A percentile compares a stretch with the other conserved stretches of the same genome.
Conservation (phyloP, 352 stramenopile species). For the Paralagenidium karlingii region DNA sequence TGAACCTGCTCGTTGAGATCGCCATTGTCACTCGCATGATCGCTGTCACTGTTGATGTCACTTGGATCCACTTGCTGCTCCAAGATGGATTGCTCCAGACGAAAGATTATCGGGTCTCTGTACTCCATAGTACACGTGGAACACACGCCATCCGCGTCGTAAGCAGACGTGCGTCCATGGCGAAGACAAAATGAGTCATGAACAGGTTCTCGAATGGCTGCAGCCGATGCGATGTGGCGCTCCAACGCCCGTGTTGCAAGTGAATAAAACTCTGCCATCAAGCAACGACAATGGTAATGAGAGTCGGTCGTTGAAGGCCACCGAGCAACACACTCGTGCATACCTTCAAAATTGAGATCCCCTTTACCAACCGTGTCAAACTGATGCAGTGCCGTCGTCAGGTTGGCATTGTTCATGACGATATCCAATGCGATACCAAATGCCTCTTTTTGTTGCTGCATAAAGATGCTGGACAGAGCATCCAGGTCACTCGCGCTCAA, state of each 20-base stretch:
- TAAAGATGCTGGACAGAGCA: conserved; percentile 11
- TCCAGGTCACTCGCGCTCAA: conserved; percentile 8
- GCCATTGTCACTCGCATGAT: no score
- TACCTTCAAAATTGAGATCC: conserved; percentile 48
- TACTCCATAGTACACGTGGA: conserved; percentile 35
- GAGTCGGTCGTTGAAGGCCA: no score
- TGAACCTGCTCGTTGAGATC: background rate
- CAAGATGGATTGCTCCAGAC: no score
- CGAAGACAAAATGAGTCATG: conserved; percentile 57
- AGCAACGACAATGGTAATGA: no score
- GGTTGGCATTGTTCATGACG: conserved; percentile 27
- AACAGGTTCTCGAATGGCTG: no score
- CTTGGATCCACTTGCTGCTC: no score
- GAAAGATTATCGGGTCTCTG: no score
- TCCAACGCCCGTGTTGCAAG: no score
- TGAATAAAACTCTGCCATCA: no score
- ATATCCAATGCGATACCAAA: conserved; percentile 14
- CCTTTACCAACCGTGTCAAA: conserved; percentile 43
- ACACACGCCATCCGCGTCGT: conserved; percentile 31
- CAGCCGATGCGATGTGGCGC: no score
- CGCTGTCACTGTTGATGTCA: no score
- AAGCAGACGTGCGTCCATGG: conserved; percentile 24
- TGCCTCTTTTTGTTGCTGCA: conserved; percentile 9
- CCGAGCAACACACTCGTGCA: no score
- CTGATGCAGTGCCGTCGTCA: conserved; percentile 18